These are phyloP conservation scores for Crithidia thermophila DNA, from an alignment of 208 protist genomes.

Conservation along the genomic window DNA sequence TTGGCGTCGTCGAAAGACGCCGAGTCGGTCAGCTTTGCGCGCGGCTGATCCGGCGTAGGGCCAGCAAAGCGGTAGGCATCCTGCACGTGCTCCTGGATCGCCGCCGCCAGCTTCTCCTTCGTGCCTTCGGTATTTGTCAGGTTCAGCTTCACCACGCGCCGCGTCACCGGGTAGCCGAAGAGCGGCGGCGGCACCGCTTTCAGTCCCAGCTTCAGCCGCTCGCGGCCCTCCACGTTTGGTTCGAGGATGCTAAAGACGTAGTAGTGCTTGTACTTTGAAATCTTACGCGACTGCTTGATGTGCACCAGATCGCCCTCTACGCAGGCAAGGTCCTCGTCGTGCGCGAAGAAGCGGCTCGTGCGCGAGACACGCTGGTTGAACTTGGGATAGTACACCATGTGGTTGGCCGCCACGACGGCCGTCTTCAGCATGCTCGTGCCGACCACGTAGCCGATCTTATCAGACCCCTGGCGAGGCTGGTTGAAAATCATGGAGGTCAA, in stretches of 20 bases:
- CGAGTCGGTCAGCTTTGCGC: constrained; percentile 77
- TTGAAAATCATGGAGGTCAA: constrained; percentile 94
- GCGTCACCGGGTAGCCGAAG: constrained; percentile 90
- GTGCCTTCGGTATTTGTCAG: constrained; percentile 85
- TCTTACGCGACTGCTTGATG: constrained; percentile 93
- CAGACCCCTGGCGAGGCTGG: constrained; percentile 86
- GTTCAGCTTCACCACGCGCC: constrained; percentile 93
- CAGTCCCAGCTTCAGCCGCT: constrained; percentile 90
- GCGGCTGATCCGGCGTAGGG: constrained; percentile 79
- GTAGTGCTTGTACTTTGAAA: constrained; percentile 95
- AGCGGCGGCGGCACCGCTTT: constrained; percentile 88
- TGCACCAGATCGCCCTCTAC: constrained; percentile 93
- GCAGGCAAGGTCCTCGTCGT: constrained; percentile 93
- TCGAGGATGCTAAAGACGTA: constrained; percentile 94
- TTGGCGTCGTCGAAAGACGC: constrained; percentile 91
- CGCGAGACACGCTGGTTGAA: constrained; percentile 92
- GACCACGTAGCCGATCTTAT: constrained; percentile 94
- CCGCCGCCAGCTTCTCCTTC: constrained; percentile 92
- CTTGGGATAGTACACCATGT: constrained; percentile 95
- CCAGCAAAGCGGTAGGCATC: constrained; percentile 91
- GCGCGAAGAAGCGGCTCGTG: constrained; percentile 92
- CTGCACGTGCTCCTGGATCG: constrained; percentile 93
- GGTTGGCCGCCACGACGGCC: constrained; percentile 86
- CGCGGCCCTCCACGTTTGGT: constrained; percentile 91
- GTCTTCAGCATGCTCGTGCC: constrained; percentile 94